phyloP scores from a whole-genome alignment of 2,329 filamentous ascomycete genomes.

The Clonostachys rhizophaga region DNA sequence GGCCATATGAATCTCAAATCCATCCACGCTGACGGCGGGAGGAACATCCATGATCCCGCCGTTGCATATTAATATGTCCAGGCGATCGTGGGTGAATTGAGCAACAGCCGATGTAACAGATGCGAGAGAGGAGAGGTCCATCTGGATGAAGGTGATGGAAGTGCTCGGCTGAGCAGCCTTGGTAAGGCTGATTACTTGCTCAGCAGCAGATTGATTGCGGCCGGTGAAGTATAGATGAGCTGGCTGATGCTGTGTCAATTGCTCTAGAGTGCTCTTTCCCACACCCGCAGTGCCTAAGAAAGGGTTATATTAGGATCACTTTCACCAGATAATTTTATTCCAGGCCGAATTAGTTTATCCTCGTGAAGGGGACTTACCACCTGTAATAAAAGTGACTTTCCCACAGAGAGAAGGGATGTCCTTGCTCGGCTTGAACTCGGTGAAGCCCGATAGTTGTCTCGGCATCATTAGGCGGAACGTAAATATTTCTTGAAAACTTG shows the following conservation, averaged over 20 bases:
- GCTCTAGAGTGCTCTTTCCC: neutral
- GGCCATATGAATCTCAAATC: constrained; percentile 43
- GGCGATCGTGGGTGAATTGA: constrained; percentile 13
- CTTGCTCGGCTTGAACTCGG: too few relatives aligned
- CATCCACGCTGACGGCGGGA: constrained; percentile 29
- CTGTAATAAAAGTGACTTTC: too few relatives aligned
- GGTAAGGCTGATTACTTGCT: neutral
- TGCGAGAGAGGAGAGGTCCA: constrained; percentile 37
- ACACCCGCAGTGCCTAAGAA: constrained; percentile 1
- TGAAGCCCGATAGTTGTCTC: too few relatives aligned
- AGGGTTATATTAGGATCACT: too few relatives aligned
- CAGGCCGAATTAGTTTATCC: too few relatives aligned
- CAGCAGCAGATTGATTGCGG: constrained; percentile 31
- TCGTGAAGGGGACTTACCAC: too few relatives aligned
- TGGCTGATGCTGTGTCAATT: constrained; percentile 28
- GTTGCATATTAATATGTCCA: constrained; percentile 41
- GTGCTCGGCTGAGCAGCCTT: neutral
- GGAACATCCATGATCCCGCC: constrained; percentile 35
- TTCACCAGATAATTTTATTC: too few relatives aligned
- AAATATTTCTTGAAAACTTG: too few relatives aligned
- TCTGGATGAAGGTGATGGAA: constrained; percentile 1
- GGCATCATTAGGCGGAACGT: too few relatives aligned
- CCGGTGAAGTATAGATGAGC: constrained; percentile 44
- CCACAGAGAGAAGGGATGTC: too few relatives aligned
- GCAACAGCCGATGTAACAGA: constrained; percentile 24